Evolutionary conservation across 2,329 filamentous ascomycete species (phyloP).

Genomic region (Trichoderma koningiopsis): DNA sequence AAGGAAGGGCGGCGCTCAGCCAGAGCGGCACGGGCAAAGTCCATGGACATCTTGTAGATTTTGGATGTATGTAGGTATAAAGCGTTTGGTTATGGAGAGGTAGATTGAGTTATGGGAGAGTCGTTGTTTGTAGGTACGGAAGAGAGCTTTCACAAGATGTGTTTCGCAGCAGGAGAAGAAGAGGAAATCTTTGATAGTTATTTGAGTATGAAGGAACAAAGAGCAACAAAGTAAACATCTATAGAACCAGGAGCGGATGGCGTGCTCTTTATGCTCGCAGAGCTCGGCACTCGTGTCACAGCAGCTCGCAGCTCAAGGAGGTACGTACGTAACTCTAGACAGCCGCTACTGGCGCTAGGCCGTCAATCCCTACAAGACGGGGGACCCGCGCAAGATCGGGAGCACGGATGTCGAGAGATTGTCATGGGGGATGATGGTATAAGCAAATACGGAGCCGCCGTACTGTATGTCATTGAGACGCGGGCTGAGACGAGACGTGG

Average conservation of each 20-base stretch:
- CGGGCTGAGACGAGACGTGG: slow-evolving; percentile 24
- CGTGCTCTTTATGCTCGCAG: slow-evolving; percentile 35
- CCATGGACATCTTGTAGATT: slow-evolving; percentile 22
- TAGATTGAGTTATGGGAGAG: not conserved
- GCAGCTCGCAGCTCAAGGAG: slow-evolving; percentile 14
- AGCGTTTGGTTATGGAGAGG: not conserved
- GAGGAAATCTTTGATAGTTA: not conserved
- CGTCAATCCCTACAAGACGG: slow-evolving; percentile 8
- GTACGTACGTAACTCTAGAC: slow-evolving; percentile 12
- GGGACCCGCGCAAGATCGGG: slow-evolving; percentile 23
- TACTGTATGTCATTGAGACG: slow-evolving; percentile 6
- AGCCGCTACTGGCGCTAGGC: slow-evolving; percentile 16
- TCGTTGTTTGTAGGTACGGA: not conserved
- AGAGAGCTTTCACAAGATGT: not conserved
- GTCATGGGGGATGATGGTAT: not conserved
- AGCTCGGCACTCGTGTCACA: slow-evolving; percentile 13
- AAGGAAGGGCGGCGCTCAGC: slow-evolving; percentile 25
- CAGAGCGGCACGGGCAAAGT: slow-evolving; percentile 27
- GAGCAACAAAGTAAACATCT: slow-evolving; percentile 3
- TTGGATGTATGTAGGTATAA: not conserved
- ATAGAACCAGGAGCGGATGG: slow-evolving; percentile 30
- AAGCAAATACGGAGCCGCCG: not conserved
- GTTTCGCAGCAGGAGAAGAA: not conserved
- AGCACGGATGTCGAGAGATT: slow-evolving; percentile 16
- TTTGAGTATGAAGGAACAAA: not conserved